Percentiles rank a stretch among this genome's conserved stretches.
Conservation (phyloP, 192 early-diverging fungal genomes). For the Backusella luteola region DNA sequence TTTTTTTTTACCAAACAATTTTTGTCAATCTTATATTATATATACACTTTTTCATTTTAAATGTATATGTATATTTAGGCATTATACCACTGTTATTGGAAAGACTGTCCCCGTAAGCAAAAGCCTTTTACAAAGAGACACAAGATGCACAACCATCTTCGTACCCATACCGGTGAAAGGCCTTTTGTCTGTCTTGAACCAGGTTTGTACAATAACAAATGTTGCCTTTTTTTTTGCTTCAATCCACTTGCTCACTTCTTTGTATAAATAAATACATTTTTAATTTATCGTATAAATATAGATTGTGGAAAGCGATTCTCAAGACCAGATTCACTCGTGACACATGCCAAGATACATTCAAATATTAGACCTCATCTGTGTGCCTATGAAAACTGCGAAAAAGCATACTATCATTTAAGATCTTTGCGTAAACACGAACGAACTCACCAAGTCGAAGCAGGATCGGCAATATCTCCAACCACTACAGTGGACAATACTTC, state of each 20-base stretch:
- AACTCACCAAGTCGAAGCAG: slow-evolving; percentile 29
- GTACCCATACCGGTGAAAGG: slow-evolving; percentile 76
- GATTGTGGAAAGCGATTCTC: slow-evolving; percentile 75
- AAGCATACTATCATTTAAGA: slow-evolving; percentile 63
- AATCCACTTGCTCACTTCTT: background rate
- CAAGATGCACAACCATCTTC: slow-evolving; percentile 71
- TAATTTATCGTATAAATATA: slow-evolving; percentile 3
- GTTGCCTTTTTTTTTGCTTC: background rate
- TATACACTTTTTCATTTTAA: background rate
- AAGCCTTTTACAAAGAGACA: slow-evolving; percentile 72
- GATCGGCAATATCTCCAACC: background rate
- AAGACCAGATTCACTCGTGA: slow-evolving; percentile 69
- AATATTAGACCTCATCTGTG: slow-evolving; percentile 57
- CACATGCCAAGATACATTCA: slow-evolving; percentile 65
- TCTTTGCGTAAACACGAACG: slow-evolving; percentile 64
- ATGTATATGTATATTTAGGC: slow-evolving; percentile 24
- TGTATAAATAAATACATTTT: background rate
- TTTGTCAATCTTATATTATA: background rate
- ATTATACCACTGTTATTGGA: slow-evolving; percentile 52
- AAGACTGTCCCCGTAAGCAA: slow-evolving; percentile 48
- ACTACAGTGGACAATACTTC: background rate
- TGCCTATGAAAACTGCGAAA: slow-evolving; percentile 23
- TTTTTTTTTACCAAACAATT: background rate
- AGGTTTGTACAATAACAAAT: slow-evolving; percentile 10
- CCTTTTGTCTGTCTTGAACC: slow-evolving; percentile 65